phyloP scores from a whole-genome alignment of 306 rosid species.

The Begonia fuchsioides region DNA sequence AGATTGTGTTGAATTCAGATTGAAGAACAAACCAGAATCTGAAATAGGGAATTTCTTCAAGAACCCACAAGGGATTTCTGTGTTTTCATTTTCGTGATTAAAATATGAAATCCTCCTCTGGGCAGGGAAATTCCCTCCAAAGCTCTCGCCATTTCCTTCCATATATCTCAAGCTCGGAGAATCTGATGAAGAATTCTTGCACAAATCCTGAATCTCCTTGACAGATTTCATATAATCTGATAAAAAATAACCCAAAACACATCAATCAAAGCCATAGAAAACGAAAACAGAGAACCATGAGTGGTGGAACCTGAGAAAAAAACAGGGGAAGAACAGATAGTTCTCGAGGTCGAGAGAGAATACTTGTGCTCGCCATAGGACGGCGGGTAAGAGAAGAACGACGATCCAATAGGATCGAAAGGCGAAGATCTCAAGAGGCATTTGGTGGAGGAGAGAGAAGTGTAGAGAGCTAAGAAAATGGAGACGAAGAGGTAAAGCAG shows the following conservation, averaged over 20 bases:
- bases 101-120: no score
- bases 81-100: conserved; percentile 21
- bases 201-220: no score
- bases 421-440: no score
- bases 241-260: no score
- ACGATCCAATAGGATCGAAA: conserved; percentile 38
- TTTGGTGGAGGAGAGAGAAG: conserved; percentile 53
- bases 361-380: conserved; percentile 86
- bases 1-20: no score
- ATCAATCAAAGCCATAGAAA: conserved; percentile 7
- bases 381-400: conserved; percentile 69
- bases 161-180: no score
- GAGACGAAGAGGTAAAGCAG: conserved; percentile 66
- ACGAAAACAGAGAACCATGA: no score
- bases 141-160: no score
- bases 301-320: conserved; percentile 43
- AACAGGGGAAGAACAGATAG: conserved; percentile 73
- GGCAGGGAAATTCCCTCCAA: no score
- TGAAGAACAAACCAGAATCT: conserved; percentile 49
- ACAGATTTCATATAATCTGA: no score
- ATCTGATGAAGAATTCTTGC: no score
- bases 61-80: conserved; percentile 65
- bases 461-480: conserved; percentile 57
- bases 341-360: conserved; percentile 57
- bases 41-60: conserved; percentile 53